Percentiles rank a stretch among this genome's conserved stretches.
Evolutionary conservation across 2,329 filamentous ascomycete genomes (phyloP).

Genomic region (Alternaria alternata): DNA sequence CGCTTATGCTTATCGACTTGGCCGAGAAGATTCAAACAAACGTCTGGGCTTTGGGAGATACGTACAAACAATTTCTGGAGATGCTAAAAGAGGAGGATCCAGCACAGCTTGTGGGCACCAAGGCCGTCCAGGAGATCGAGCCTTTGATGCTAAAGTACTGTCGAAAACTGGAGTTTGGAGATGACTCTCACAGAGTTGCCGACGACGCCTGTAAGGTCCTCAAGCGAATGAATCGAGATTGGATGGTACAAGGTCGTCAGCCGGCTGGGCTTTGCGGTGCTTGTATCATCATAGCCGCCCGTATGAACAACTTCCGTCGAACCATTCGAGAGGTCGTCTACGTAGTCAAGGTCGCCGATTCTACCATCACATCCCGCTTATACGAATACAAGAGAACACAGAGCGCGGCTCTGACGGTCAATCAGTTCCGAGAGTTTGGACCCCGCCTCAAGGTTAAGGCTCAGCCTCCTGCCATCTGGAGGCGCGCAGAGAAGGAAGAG

Average conservation of each 20-base stretch:
- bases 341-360: constrained; percentile 93
- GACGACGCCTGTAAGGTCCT: constrained; percentile 88
- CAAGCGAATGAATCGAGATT: constrained; percentile 92
- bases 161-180: constrained; percentile 87
- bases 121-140: constrained; percentile 78
- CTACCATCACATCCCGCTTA: constrained; percentile 89
- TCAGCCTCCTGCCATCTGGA: constrained; percentile 80
- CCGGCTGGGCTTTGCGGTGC: constrained; percentile 95
- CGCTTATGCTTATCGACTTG: constrained; percentile 93
- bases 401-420: constrained; percentile 83
- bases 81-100: constrained; percentile 70
- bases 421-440: constrained; percentile 79
- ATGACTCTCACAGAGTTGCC: constrained; percentile 82
- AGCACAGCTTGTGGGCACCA: constrained; percentile 32
- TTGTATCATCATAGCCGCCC: constrained; percentile 90
- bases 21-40: constrained; percentile 85
- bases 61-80: constrained; percentile 83
- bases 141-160: constrained; percentile 92
- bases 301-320: constrained; percentile 97
- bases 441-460: constrained; percentile 70
- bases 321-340: constrained; percentile 96
- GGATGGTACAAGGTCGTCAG: constrained; percentile 94
- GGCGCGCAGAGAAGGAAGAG: constrained; percentile 62
- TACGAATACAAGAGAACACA: constrained; percentile 91
- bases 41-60: constrained; percentile 88